These are phyloP conservation scores for Osmanthus fragrans DNA, from an alignment of 257 asterid genomes.

Conservation along the genomic window DNA sequence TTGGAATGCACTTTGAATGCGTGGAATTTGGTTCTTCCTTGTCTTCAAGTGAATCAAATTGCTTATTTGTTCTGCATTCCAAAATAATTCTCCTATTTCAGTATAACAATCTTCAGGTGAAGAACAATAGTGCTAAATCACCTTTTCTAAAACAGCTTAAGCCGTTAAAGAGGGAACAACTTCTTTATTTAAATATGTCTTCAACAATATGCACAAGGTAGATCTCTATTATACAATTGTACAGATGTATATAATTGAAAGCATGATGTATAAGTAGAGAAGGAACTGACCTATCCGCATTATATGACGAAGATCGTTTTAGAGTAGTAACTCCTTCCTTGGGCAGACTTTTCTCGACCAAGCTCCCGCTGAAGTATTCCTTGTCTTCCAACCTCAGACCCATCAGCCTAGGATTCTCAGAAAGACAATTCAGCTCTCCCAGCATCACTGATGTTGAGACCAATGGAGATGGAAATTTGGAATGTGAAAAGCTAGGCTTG, in stretches of 20 bases:
- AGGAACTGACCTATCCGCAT: slow-evolving; percentile 72
- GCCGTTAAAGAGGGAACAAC: not conserved
- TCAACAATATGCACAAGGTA: not conserved
- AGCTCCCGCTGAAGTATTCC: slow-evolving; percentile 92
- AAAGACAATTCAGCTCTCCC: slow-evolving; percentile 76
- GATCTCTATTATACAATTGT: not conserved
- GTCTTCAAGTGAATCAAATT: slow-evolving; percentile 56
- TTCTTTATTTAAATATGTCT: no score
- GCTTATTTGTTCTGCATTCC: slow-evolving; percentile 53
- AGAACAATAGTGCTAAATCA: not conserved
- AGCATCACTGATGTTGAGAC: slow-evolving; percentile 67
- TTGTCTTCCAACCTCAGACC: slow-evolving; percentile 74
- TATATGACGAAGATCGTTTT: slow-evolving; percentile 80
- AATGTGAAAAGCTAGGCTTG: slow-evolving; percentile 77
- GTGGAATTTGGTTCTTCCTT: slow-evolving; percentile 49
- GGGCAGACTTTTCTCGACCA: slow-evolving; percentile 66
- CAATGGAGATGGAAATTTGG: slow-evolving; percentile 76
- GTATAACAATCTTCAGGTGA: not conserved
- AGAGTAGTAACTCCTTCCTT: slow-evolving; percentile 66
- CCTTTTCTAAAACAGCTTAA: not conserved
- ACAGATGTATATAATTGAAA: not conserved
- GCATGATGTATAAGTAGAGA: not conserved
- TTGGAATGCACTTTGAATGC: slow-evolving; percentile 77
- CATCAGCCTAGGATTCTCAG: slow-evolving; percentile 66
- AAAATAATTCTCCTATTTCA: slow-evolving; percentile 17